These are phyloP conservation scores for Serendipita sp. DNA, from an alignment of 768 basidiomycete genomes.

Conservation along the genomic window DNA sequence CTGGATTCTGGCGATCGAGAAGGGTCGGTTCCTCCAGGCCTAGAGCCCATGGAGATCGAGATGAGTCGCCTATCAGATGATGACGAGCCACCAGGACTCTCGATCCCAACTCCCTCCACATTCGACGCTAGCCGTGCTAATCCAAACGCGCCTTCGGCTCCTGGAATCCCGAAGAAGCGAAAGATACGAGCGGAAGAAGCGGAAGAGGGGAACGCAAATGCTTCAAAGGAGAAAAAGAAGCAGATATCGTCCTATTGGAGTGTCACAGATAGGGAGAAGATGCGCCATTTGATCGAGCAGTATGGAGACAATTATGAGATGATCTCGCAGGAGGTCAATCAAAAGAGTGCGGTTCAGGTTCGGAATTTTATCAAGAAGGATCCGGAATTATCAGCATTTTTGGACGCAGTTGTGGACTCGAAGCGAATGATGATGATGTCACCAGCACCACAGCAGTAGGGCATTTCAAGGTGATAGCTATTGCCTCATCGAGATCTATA, in stretches of 20 bases:
- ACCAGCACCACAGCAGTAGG: neutral
- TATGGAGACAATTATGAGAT: neutral
- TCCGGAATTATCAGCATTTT: neutral
- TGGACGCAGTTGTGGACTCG: neutral
- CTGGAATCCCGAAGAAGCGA: neutral
- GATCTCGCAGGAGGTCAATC: neutral
- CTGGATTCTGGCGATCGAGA: neutral
- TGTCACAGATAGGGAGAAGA: neutral
- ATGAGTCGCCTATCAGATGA: neutral
- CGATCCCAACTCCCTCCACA: neutral
- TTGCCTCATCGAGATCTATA: too few species aligned
- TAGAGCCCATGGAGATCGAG: neutral
- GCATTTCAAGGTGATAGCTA: neutral
- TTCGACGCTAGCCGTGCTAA: neutral
- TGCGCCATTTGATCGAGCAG: neutral
- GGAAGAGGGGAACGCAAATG: neutral
- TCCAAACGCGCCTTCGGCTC: neutral
- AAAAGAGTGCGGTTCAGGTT: neutral
- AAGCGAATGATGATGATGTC: neutral
- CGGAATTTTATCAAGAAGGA: neutral
- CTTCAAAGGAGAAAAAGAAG: neutral
- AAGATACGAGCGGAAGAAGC: neutral
- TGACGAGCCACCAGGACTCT: neutral
- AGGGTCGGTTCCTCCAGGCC: neutral
- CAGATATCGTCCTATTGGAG: conserved; percentile 1